Evolutionary conservation across 768 basidiomycete species (phyloP).

Genomic region (Favolaschia claudopus): DNA sequence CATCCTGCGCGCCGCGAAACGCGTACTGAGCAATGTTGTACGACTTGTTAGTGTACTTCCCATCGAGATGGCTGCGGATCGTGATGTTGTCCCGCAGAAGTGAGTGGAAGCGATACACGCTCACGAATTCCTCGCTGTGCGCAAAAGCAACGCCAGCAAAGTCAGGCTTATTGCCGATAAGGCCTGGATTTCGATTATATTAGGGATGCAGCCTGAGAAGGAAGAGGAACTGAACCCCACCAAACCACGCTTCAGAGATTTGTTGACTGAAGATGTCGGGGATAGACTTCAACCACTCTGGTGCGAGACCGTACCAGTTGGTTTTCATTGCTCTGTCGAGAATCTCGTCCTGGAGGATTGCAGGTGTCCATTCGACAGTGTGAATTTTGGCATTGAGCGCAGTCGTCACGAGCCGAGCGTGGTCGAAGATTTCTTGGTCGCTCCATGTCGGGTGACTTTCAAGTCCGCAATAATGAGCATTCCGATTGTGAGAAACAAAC

Average conservation of each 20-base stretch:
- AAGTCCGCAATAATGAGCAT: not conserved
- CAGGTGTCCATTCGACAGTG: slow-evolving; percentile 26
- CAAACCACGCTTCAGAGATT: slow-evolving; percentile 11
- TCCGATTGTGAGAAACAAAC: not conserved
- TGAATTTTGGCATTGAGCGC: slow-evolving; percentile 26
- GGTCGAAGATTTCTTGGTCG: slow-evolving; percentile 22
- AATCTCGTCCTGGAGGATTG: slow-evolving; percentile 9
- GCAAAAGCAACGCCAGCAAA: slow-evolving; percentile 23
- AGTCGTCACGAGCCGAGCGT: slow-evolving; percentile 22
- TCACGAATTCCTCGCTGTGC: slow-evolving; percentile 24
- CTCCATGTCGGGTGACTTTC: slow-evolving; percentile 16
- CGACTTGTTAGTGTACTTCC: not conserved
- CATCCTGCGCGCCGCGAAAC: slow-evolving; percentile 12
- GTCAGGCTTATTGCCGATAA: slow-evolving; percentile 17
- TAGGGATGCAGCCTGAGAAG: no score
- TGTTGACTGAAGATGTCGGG: slow-evolving; percentile 10
- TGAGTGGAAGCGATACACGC: slow-evolving; percentile 23
- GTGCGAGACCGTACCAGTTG: slow-evolving; percentile 22
- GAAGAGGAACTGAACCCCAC: no score
- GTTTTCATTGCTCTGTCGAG: slow-evolving; percentile 9
- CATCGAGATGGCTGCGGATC: slow-evolving; percentile 17
- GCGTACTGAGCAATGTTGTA: slow-evolving; percentile 21
- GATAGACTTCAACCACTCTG: slow-evolving; percentile 5
- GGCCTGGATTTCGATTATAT: no score
- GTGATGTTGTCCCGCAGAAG: slow-evolving; percentile 21